Evolutionary conservation across 345 rosid species (phyloP).

Genomic region (Populus ilicifolia): DNA sequence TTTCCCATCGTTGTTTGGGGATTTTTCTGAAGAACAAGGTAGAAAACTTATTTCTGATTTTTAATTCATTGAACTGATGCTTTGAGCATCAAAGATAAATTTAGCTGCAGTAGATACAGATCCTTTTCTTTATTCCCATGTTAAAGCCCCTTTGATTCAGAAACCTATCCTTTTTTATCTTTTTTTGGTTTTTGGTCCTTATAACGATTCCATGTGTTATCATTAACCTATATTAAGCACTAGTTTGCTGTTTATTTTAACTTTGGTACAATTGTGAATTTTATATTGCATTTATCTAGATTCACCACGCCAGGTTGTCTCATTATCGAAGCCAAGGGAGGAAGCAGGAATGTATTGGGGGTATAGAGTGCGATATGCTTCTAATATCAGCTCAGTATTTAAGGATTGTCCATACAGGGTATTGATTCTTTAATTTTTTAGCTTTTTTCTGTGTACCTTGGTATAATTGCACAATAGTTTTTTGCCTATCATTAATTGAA

Average conservation of each 20-base stretch:
- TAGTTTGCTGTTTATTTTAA: background rate
- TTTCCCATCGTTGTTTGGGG: background rate
- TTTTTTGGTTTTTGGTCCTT: background rate
- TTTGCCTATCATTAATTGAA: background rate
- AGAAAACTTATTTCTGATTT: background rate
- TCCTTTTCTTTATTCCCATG: background rate
- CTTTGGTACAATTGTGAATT: conserved; percentile 3
- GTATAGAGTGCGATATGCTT: conserved; percentile 83
- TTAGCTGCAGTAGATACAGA: background rate
- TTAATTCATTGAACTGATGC: background rate
- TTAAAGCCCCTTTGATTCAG: background rate
- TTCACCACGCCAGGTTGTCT: conserved; percentile 56
- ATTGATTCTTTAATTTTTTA: conserved; percentile 3
- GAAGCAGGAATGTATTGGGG: conserved; percentile 87
- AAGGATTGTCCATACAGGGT: conserved; percentile 64
- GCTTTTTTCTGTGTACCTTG: background rate
- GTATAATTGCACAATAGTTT: background rate
- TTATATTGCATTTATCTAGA: conserved; percentile 50
- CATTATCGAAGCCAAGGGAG: conserved; percentile 67
- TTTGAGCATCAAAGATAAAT: background rate
- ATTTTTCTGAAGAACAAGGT: background rate
- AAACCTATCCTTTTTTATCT: background rate
- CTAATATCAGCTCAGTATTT: conserved; percentile 62
- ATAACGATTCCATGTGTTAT: background rate
- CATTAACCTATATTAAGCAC: background rate